Percentiles rank a stretch among this genome's conserved stretches.
phyloP scores from a whole-genome alignment of 2,329 filamentous ascomycete species.

The Paraphoma chrysanthemicola region DNA sequence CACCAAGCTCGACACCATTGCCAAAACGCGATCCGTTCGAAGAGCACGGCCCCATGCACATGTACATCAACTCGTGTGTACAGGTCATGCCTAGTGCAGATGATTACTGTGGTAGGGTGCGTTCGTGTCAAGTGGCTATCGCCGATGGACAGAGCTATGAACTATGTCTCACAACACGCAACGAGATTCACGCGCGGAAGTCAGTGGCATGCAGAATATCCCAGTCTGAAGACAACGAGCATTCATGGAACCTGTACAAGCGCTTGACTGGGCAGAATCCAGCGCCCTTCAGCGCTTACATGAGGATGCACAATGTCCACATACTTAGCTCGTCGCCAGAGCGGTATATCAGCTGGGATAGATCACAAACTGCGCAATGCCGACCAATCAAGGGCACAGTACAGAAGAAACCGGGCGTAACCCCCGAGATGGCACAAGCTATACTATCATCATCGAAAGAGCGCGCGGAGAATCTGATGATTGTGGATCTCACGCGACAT shows the following conservation, averaged over 20 bases:
- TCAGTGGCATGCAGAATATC: constrained; percentile 31
- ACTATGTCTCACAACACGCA: constrained; percentile 81
- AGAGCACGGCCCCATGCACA: constrained; percentile 29
- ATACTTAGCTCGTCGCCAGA: constrained; percentile 87
- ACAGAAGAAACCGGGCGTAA: constrained; percentile 74
- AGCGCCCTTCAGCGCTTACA: constrained; percentile 83
- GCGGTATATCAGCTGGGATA: constrained; percentile 78
- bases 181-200: constrained; percentile 59
- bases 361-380: constrained; percentile 72
- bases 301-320: constrained; percentile 69
- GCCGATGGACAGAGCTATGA: constrained; percentile 84
- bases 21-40: constrained; percentile 42
- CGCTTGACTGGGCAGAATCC: constrained; percentile 75
- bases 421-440: constrained; percentile 72
- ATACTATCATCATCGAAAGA: constrained; percentile 86
- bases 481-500: constrained; percentile 94
- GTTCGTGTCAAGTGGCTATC: constrained; percentile 73
- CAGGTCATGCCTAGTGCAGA: constrained; percentile 14
- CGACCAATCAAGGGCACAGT: constrained; percentile 97
- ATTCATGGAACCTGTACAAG: constrained; percentile 74
- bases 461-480: constrained; percentile 96
- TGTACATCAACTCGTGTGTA: constrained; percentile 35
- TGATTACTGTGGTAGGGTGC: constrained; percentile 71
- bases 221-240: constrained; percentile 41
- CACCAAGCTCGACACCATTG: constrained; percentile 33